Percentiles rank a stretch among this genome's conserved stretches.
phyloP scores from a whole-genome alignment of 306 rosid species.

The Sechiopsis laciniata region DNA sequence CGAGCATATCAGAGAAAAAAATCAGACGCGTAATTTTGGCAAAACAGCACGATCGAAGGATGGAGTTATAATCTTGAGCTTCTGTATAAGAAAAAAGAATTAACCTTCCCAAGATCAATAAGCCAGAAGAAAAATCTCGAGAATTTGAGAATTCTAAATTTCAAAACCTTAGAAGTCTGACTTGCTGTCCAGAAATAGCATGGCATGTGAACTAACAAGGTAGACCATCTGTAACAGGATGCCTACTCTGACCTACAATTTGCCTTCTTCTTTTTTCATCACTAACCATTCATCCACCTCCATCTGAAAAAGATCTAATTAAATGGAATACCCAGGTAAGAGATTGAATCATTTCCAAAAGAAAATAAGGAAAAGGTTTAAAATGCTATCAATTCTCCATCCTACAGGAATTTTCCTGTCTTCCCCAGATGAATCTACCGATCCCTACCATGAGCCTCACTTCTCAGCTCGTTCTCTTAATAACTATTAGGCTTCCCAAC shows the following conservation, averaged over 20 bases:
- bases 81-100: slow-evolving; percentile 18
- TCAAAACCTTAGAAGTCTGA: slow-evolving; percentile 26
- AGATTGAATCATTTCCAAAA: background rate
- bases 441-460: background rate
- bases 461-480: background rate
- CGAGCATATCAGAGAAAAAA: background rate
- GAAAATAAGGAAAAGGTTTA: background rate
- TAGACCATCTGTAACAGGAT: slow-evolving; percentile 2
- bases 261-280: background rate
- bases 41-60: background rate
- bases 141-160: slow-evolving; percentile 28
- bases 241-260: background rate
- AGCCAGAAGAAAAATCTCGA: slow-evolving; percentile 9
- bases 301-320: background rate
- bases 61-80: background rate
- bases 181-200: background rate
- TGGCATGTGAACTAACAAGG: background rate
- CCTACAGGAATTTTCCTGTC: background rate
- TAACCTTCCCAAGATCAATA: slow-evolving; percentile 20
- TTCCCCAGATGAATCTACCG: background rate
- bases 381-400: background rate
- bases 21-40: background rate
- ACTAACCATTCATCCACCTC: slow-evolving; percentile 15
- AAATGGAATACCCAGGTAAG: background rate
- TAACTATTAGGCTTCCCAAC: background rate